Evolutionary conservation across 257 asterid species (phyloP).

Genomic region (Solanum chilense): DNA sequence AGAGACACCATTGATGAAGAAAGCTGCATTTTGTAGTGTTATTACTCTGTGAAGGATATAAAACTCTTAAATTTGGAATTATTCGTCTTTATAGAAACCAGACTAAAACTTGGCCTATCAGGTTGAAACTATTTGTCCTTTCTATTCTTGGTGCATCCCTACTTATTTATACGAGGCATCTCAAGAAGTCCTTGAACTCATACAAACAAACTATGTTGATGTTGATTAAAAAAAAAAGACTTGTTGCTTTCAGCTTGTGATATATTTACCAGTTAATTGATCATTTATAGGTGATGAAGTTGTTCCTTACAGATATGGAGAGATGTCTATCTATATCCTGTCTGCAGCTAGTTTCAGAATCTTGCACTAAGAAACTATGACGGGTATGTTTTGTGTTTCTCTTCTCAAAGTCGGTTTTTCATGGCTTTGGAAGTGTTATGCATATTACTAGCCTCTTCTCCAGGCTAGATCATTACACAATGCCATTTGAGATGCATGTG

Average conservation of each 20-base stretch:
- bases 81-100: background rate
- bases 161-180: background rate
- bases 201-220: background rate
- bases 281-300: conserved; percentile 61
- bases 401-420: background rate
- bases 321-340: conserved; percentile 52
- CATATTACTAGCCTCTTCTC: background rate
- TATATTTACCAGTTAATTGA: background rate
- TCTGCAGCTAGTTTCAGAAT: conserved; percentile 64
- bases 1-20: background rate
- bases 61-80: background rate
- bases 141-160: background rate
- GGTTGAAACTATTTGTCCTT: background rate
- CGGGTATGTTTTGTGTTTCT: conserved; percentile 28
- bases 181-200: background rate
- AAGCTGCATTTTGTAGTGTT: background rate
- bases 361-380: conserved; percentile 49
- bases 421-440: background rate
- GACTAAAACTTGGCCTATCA: background rate
- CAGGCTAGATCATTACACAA: conserved; percentile 80
- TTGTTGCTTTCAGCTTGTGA: background rate
- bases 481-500: conserved; percentile 85
- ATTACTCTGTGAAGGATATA: background rate
- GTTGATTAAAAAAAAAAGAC: background rate
- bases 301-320: conserved; percentile 61